Conservation (phyloP, 352 stramenopile genomes). For the Phytophthora pluvialis region DNA sequence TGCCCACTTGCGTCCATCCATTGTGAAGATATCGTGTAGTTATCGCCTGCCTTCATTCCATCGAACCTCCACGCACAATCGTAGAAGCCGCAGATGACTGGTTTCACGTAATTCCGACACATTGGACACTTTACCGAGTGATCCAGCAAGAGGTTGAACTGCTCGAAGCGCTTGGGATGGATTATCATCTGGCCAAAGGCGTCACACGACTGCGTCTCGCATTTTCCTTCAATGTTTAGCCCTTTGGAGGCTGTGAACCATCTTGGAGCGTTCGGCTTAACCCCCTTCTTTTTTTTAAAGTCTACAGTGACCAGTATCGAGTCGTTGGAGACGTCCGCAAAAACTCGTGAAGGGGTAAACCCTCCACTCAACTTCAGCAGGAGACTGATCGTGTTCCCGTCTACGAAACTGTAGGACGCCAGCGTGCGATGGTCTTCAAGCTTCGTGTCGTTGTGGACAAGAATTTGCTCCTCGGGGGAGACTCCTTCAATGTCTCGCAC, state of each 20-base stretch:
- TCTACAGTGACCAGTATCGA: not conserved
- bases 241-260: not conserved
- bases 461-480: constrained; percentile 6
- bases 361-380: constrained; percentile 1
- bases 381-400: not conserved
- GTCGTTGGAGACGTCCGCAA: not conserved
- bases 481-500: constrained; percentile 7
- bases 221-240: constrained; percentile 40
- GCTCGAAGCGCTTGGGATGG: constrained; percentile 2
- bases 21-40: constrained; percentile 6
- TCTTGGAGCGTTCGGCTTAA: not conserved
- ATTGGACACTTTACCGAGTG: constrained; percentile 10
- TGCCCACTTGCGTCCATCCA: constrained; percentile 20
- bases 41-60: constrained; percentile 7
- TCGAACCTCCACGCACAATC: constrained; percentile 47
- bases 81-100: constrained; percentile 38
- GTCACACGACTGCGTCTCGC: constrained; percentile 14
- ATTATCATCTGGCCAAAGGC: constrained; percentile 33
- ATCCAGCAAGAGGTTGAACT: constrained; percentile 34
- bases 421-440: constrained; percentile 7
- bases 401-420: not conserved
- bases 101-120: constrained; percentile 13
- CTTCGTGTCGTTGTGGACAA: not conserved
- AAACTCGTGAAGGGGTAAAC: not conserved
- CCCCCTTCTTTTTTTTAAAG: not conserved